These are phyloP conservation scores for Yarrowia osloensis DNA, from an alignment of 805 yeast genomes.

Conservation along the genomic window DNA sequence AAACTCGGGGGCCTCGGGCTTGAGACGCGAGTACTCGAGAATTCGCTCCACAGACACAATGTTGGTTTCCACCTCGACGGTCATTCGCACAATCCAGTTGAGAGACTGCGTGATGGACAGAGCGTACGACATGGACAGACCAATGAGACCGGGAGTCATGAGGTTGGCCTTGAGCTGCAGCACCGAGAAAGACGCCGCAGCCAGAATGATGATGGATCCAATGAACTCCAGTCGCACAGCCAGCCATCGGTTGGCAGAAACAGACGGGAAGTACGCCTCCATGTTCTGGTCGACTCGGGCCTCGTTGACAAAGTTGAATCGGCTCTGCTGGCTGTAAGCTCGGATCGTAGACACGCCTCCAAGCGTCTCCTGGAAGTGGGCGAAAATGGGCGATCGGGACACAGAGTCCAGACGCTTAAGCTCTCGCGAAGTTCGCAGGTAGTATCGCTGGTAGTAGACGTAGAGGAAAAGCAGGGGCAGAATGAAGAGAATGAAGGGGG, in stretches of 20 bases:
- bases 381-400: slow-evolving; percentile 75
- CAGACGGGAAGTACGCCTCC: slow-evolving; percentile 89
- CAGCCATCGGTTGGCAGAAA: slow-evolving; percentile 95
- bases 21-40: slow-evolving; percentile 77
- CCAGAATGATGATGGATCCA: slow-evolving; percentile 84
- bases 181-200: slow-evolving; percentile 82
- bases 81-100: slow-evolving; percentile 98
- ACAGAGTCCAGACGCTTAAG: slow-evolving; percentile 72
- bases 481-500: slow-evolving; percentile 76
- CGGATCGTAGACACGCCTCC: slow-evolving; percentile 76
- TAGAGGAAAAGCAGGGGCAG: slow-evolving; percentile 67
- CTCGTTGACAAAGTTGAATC: slow-evolving; percentile 62
- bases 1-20: slow-evolving; percentile 80
- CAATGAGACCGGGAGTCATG: slow-evolving; percentile 87
- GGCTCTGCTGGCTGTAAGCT: slow-evolving; percentile 65
- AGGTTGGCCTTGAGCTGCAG: slow-evolving; percentile 65
- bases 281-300: slow-evolving; percentile 74
- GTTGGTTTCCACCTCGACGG: slow-evolving; percentile 96
- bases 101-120: slow-evolving; percentile 88
- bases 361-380: slow-evolving; percentile 80
- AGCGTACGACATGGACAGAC: slow-evolving; percentile 91
- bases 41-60: slow-evolving; percentile 96
- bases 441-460: slow-evolving; percentile 69
- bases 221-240: slow-evolving; percentile 91
- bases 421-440: slow-evolving; percentile 72